Conservation (phyloP, 441 rosid species). For the Erodium chrysanthum region DNA sequence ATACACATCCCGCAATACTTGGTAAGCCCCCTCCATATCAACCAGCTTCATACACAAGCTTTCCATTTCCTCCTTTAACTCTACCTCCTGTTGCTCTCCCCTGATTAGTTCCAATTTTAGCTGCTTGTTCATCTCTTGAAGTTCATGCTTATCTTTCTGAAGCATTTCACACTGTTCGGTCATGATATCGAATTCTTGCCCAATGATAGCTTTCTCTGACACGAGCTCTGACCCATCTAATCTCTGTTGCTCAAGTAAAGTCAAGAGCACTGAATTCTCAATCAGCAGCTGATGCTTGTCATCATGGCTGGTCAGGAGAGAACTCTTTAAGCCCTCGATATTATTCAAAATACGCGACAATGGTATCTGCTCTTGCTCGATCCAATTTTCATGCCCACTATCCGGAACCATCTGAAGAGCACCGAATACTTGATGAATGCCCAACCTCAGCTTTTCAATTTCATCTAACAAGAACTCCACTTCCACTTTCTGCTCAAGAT, state of each 20-base stretch:
- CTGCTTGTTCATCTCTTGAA: conserved; percentile 45
- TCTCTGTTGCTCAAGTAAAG: conserved; percentile 35
- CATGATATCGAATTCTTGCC: conserved; percentile 31
- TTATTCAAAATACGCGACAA: conserved; percentile 36
- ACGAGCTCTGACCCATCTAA: conserved; percentile 36
- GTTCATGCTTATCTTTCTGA: conserved; percentile 36
- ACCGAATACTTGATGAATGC: conserved; percentile 40
- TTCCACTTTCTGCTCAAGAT: conserved; percentile 70
- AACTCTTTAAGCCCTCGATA: conserved; percentile 36
- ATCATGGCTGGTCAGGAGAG: conserved; percentile 36
- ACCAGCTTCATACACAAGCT: conserved; percentile 30
- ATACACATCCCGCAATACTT: conserved; percentile 42
- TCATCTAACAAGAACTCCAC: conserved; percentile 59
- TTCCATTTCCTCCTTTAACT: conserved; percentile 35
- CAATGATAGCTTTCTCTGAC: conserved; percentile 28
- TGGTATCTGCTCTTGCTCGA: conserved; percentile 29
- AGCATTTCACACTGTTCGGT: conserved; percentile 30
- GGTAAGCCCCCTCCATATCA: conserved; percentile 40
- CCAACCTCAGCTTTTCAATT: conserved; percentile 46
- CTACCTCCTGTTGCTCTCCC: conserved; percentile 40
- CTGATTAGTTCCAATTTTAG: conserved; percentile 38
- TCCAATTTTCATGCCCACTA: conserved; percentile 22
- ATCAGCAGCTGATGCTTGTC: conserved; percentile 43
- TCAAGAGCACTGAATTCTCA: conserved; percentile 52
- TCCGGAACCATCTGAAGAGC: conserved; percentile 46